Evolutionary conservation across 306 rosid species (phyloP).

Genomic region (Corylus avellana): DNA sequence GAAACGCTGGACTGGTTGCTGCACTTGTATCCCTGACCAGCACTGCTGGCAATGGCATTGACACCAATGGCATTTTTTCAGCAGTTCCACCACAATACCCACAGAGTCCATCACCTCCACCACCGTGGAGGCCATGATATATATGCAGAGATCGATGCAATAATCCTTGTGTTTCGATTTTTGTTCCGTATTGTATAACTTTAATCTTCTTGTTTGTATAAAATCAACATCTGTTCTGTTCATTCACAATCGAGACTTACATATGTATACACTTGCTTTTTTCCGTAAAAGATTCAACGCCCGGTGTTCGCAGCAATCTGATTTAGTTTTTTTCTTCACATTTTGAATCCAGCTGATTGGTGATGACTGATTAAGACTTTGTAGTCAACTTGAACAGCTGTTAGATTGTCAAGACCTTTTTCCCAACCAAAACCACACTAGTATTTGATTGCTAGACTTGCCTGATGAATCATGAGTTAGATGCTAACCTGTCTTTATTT

Average conservation of each 20-base stretch:
- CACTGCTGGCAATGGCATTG: conserved; percentile 42
- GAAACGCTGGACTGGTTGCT: conserved; percentile 72
- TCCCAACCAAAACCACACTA: not conserved
- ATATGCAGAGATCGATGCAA: not conserved
- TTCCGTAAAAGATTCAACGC: not conserved
- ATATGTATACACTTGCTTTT: not conserved
- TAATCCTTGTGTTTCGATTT: not conserved
- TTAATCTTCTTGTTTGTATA: not conserved
- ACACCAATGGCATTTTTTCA: conserved; percentile 56
- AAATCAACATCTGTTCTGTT: not conserved
- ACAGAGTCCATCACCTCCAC: conserved; percentile 54
- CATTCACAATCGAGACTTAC: not conserved
- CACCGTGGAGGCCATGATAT: conserved; percentile 61
- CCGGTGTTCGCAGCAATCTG: not conserved
- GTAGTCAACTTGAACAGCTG: not conserved
- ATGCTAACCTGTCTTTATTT: not conserved
- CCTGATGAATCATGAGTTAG: not conserved
- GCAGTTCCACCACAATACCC: conserved; percentile 67
- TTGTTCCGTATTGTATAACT: not conserved
- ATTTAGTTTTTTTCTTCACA: not conserved
- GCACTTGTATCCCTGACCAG: conserved; percentile 58
- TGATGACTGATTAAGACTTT: not conserved
- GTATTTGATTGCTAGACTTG: not conserved
- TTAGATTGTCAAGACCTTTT: not conserved
- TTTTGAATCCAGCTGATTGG: not conserved